phyloP scores from a whole-genome alignment of 2,329 filamentous ascomycete genomes.

The Microdochium trichocladiopsis region DNA sequence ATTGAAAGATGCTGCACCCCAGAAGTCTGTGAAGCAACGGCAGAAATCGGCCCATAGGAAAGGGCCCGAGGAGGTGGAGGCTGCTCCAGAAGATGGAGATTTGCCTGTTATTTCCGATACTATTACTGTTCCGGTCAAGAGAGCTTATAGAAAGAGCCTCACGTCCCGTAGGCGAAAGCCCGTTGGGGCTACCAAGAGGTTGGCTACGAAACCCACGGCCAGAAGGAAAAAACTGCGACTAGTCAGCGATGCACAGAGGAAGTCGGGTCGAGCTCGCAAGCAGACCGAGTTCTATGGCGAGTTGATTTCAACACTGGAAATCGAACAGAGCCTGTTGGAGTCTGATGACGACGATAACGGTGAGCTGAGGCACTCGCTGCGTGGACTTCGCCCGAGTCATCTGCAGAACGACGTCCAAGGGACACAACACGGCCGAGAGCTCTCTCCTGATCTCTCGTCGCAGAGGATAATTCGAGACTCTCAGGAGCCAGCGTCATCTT shows the following conservation, averaged over 20 bases:
- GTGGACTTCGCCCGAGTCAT: background rate
- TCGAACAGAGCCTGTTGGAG: background rate
- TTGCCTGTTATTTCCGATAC: too few relatives aligned
- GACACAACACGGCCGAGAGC: too few relatives aligned
- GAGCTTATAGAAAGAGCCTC: background rate
- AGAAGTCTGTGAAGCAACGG: too few relatives aligned
- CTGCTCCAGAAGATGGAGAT: too few relatives aligned
- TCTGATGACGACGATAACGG: background rate
- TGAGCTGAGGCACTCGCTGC: background rate
- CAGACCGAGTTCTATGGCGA: constrained; percentile 7
- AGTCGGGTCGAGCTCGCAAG: constrained; percentile 8
- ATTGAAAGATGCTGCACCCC: background rate
- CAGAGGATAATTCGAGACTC: constrained; percentile 3
- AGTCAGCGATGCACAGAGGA: constrained; percentile 4
- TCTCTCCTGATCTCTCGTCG: constrained; percentile 3
- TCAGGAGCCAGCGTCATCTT: background rate
- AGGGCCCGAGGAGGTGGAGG: too few relatives aligned
- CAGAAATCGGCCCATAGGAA: too few relatives aligned
- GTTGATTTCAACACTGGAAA: background rate
- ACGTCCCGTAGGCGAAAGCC: background rate
- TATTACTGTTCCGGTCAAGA: background rate
- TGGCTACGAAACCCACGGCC: background rate
- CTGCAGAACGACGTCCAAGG: too few relatives aligned
- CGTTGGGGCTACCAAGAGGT: background rate
- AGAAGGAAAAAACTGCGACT: background rate